Evolutionary conservation across 2,329 filamentous ascomycete genomes (phyloP).

Genomic region (Pseudogymnoascus sp.): DNA sequence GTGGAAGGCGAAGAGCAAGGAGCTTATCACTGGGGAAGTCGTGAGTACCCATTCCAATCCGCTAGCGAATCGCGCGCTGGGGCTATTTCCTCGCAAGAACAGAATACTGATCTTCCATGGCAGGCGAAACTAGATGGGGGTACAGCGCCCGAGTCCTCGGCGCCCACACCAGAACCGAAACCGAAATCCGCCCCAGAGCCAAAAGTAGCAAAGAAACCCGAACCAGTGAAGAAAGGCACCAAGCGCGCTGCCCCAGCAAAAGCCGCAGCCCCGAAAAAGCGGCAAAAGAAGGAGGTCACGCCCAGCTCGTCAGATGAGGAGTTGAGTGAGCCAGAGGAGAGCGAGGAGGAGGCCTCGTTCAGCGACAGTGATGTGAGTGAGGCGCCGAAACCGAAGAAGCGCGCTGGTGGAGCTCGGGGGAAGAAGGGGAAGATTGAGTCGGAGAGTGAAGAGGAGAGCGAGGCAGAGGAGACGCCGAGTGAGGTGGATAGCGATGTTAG

Average conservation of each 20-base stretch:
- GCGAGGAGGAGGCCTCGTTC: conserved; percentile 10
- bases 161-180: neutral
- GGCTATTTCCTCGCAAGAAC: conserved; percentile 6
- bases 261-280: conserved; percentile 30
- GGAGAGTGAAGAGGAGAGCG: conserved; percentile 7
- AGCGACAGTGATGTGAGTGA: conserved; percentile 11
- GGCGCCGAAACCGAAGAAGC: conserved; percentile 13
- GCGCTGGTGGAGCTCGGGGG: neutral
- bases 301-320: conserved; percentile 13
- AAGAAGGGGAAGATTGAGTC: conserved; percentile 6
- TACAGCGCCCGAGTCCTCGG: conserved; percentile 1
- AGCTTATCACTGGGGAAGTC: conserved; percentile 45
- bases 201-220: conserved; percentile 34
- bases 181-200: conserved; percentile 11
- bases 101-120: conserved; percentile 12
- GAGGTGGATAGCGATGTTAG: conserved; percentile 16
- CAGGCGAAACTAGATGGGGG: conserved; percentile 14
- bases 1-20: conserved; percentile 54
- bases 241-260: conserved; percentile 33
- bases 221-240: conserved; percentile 35
- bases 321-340: neutral
- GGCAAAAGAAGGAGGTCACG: conserved; percentile 24
- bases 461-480: conserved; percentile 15
- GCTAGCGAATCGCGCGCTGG: neutral
- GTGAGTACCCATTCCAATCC: conserved; percentile 33